Percentiles rank a stretch among this genome's conserved stretches.
Evolutionary conservation across 169 alveolate species (phyloP).

Genomic region (Miamiensis avidus): DNA sequence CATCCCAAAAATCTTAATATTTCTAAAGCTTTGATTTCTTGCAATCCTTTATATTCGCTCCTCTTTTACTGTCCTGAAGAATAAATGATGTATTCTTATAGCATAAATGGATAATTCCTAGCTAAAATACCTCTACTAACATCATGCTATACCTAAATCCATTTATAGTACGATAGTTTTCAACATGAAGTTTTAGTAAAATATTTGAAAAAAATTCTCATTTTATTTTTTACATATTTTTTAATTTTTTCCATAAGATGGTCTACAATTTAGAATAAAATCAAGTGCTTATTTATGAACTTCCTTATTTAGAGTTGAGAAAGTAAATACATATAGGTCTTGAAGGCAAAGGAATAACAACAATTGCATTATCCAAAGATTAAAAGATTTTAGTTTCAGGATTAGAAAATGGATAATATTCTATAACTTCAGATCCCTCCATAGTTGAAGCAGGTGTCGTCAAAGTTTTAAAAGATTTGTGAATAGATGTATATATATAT

Average conservation of each 20-base stretch:
- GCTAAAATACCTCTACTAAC: neutral
- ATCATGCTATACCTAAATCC: neutral
- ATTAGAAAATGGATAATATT: neutral
- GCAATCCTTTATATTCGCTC: constrained; percentile 37
- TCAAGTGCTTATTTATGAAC: neutral
- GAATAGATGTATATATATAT: too few species aligned
- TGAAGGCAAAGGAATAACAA: neutral
- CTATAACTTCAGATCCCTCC: neutral
- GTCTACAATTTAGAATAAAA: neutral
- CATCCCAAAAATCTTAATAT: too few species aligned
- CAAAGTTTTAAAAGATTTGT: constrained; percentile 17
- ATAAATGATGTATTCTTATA: constrained; percentile 29
- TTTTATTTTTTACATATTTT: too few species aligned
- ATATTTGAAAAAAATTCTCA: neutral
- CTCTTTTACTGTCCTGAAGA: constrained; percentile 25
- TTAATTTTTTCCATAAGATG: neutral
- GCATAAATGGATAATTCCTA: constrained; percentile 46
- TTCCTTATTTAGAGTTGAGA: neutral
- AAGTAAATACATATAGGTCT: neutral
- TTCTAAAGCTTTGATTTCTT: constrained; percentile 5
- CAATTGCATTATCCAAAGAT: neutral
- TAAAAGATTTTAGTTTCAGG: neutral
- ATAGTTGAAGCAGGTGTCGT: neutral
- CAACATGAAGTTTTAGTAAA: constrained; percentile 5
- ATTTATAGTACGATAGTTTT: neutral